These are phyloP conservation scores for Seiridium cupressi DNA, from an alignment of 2,329 filamentous ascomycete species.

Conservation along the genomic window DNA sequence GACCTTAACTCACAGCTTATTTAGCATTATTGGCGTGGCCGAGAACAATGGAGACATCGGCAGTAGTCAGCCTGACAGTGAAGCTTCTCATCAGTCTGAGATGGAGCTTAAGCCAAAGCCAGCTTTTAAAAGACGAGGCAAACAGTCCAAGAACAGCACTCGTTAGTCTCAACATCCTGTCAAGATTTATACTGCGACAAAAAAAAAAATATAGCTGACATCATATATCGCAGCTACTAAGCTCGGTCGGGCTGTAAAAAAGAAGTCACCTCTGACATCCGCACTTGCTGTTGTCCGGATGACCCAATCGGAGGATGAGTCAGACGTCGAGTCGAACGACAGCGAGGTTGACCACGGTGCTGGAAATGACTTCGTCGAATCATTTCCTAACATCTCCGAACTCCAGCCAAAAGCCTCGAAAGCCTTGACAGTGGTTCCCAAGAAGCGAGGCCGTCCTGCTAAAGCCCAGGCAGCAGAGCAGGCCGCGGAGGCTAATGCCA, in stretches of 20 bases:
- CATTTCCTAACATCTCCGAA: not conserved
- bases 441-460: not conserved
- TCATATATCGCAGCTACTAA: too few species aligned
- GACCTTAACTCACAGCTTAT: not conserved
- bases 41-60: not conserved
- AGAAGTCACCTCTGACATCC: slow-evolving; percentile 17
- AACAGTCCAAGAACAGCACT: too few species aligned
- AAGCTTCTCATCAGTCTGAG: not conserved
- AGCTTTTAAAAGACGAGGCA: too few species aligned
- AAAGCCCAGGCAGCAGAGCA: not conserved
- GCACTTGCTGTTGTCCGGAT: not conserved
- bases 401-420: not conserved
- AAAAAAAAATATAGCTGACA: too few species aligned
- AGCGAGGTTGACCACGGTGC: not conserved
- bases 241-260: not conserved
- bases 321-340: not conserved
- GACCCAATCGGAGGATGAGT: not conserved
- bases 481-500: not conserved
- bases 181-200: too few species aligned
- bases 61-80: not conserved
- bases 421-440: not conserved
- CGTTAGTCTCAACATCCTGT: too few species aligned
- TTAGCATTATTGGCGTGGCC: not conserved
- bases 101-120: not conserved
- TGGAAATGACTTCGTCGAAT: not conserved